A percentile compares a stretch with the other conserved stretches of the same genome.
Conservation (phyloP, 495 filamentous ascomycete species). For the Penicillium tannophilum region DNA sequence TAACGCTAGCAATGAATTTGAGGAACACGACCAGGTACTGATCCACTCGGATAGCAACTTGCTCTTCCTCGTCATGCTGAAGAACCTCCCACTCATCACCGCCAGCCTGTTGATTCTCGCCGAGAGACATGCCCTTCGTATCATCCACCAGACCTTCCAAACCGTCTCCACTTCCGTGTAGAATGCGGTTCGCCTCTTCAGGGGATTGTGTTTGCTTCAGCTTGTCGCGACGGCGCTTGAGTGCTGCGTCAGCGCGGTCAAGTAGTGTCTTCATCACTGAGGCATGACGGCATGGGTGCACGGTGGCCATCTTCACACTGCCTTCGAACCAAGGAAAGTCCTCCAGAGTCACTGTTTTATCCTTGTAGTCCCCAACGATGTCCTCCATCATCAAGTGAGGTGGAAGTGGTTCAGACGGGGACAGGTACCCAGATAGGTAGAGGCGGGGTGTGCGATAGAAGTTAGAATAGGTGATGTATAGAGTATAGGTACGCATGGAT, state of each 20-base stretch:
- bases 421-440: slow-evolving; percentile 88
- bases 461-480: slow-evolving; percentile 96
- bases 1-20: slow-evolving; percentile 97
- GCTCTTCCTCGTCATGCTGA: slow-evolving; percentile 67
- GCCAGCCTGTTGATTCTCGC: slow-evolving; percentile 53
- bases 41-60: slow-evolving; percentile 91
- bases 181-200: slow-evolving; percentile 38
- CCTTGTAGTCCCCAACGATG: slow-evolving; percentile 98
- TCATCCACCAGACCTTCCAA: slow-evolving; percentile 68
- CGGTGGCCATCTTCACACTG: slow-evolving; percentile 88
- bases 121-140: slow-evolving; percentile 48
- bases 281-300: slow-evolving; percentile 93
- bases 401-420: slow-evolving; percentile 79
- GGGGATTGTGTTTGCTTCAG: slow-evolving; percentile 55
- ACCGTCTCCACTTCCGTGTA: slow-evolving; percentile 53
- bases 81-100: slow-evolving; percentile 90
- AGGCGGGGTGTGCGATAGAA: slow-evolving; percentile 96
- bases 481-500: slow-evolving; percentile 85
- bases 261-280: slow-evolving; percentile 97
- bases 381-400: slow-evolving; percentile 98
- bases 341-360: slow-evolving; percentile 98
- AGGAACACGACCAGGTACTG: slow-evolving; percentile 98
- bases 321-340: slow-evolving; percentile 90
- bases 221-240: slow-evolving; percentile 86
- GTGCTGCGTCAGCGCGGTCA: slow-evolving; percentile 88